Base-by-base conservation (phyloP, 2,329 filamentous ascomycete species). In the Dactylellina sp. region DNA sequence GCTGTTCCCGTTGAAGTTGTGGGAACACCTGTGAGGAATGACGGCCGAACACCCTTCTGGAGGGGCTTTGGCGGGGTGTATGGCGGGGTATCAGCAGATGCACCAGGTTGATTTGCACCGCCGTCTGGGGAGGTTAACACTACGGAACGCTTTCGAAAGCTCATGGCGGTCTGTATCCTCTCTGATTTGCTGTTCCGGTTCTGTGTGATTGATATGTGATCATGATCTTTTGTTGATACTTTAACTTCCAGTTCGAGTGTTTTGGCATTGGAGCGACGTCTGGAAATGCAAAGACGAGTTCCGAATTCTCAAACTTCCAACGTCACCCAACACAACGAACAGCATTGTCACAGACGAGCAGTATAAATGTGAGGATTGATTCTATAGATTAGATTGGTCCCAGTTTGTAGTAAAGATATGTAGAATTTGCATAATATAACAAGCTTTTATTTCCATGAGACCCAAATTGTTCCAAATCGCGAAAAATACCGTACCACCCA, bases 1-100 rank as follows among this genome's bases (percentile, higher is more conserved):
- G 88, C 85, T 0, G 92, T 94, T 20, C 95, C 95, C 0, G 95
- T 98, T 0, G 95, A 99, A 1, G 91, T 98, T 6, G 92, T 96
- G 39, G 89, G 85, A 52, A 93, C 89, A 64, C 94, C 94, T 80
- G 97, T 93, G 32, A 96, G 84, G 50, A 93, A 92, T 11, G 95
- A 99, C 14, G 94, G 92, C 55, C 94, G 88, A 20, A 93, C 85
- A 70, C 77, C 77, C 5, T 76, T 53, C 16, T 63, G 39, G 47
- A 60, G 53, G 28, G 74, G 68, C 25, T 59, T 68, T 52, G 71
- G 62, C 11, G 72, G 59, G 56, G 65, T 46, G 11, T 60, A 46
- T 55, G 16, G 44, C 50, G 80, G 79, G 68, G 78, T 77, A 39
- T 12, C 49, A 40, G 55, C 2, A 18, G 47, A 18, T n/a, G 47